Evolutionary conservation across 2,329 filamentous ascomycete species (phyloP), one percentile per base, ranked within the genome.

Genomic region (Penicillium sp.): DNA sequence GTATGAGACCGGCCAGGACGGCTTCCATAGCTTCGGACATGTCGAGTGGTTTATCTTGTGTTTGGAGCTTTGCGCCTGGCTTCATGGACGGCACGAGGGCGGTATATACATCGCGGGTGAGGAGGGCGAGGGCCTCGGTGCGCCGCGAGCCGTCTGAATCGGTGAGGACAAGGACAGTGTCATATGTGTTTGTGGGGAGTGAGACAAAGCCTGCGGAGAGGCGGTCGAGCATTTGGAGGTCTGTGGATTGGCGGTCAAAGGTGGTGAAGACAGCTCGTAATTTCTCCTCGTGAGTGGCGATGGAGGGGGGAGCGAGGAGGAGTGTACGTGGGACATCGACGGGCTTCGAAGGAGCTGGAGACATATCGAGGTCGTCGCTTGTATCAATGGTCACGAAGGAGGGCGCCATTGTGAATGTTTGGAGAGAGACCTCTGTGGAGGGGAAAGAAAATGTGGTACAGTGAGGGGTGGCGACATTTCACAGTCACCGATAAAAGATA

Each of bases 191-290:
- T 49, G 82, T 63, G 1, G 92, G 88, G 0, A 99, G 85, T 7
- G 85, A 79, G 52, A 94, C 89, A 34, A 96, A 80, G 56, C 90
- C 90, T 33, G 89, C 83, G 2, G 89, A 85, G 38, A 99, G 83
- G 47, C 94, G 90, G 76, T 99, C 94, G 56, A 99, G 88, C 94
- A 99, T 99, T 74, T 97, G 94, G 48, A 99, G 81, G 69, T 99
- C 94, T 57, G 91, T 93, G 42, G 82, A 79, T 58, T 81, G 77
- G 68, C 90, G 87, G 71, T 94, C 85, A 76, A 90, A 85, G 52
- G 84, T 78, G 53, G 85, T 79, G 65, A 95, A 83, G 57, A 94
- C 79, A 61, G 79, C 77, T 59, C 85, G 82, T 60, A 97, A 81
- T 65, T 85, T 85, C 61, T 90, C 86, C 62, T 92, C 89, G 73